Evolutionary conservation across 2,329 filamentous ascomycete genomes (phyloP).

Genomic region (Trichoderma guizhouense): DNA sequence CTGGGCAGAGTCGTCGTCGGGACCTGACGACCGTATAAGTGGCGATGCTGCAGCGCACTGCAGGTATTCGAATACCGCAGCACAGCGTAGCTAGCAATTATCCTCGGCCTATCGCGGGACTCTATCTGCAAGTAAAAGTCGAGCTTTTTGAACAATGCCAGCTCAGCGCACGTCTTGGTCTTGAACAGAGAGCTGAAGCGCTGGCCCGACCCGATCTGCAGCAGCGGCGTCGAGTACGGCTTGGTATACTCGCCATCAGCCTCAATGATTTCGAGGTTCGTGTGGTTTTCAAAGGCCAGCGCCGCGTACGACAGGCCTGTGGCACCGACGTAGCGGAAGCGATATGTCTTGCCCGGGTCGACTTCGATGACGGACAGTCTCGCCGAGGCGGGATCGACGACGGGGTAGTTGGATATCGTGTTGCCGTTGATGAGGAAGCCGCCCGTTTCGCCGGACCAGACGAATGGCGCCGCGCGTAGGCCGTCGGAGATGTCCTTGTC

Average conservation of each 20-base stretch:
- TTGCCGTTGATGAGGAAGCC: constrained; percentile 25
- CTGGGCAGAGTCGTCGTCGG: constrained; percentile 10
- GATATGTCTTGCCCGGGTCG: constrained; percentile 57
- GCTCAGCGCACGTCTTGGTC: constrained; percentile 40
- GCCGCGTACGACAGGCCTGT: constrained; percentile 53
- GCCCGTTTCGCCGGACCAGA: constrained; percentile 57
- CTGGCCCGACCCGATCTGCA: constrained; percentile 58
- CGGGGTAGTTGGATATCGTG: constrained; percentile 31
- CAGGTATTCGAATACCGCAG: constrained; percentile 39
- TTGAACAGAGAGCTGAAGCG: constrained; percentile 57
- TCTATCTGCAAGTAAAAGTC: constrained; percentile 48
- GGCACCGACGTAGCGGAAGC: constrained; percentile 57
- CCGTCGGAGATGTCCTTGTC: constrained; percentile 51
- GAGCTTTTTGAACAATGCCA: constrained; percentile 24
- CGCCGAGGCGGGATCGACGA: constrained; percentile 15
- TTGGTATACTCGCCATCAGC: constrained; percentile 57
- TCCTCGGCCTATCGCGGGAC: constrained; percentile 46
- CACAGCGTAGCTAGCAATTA: constrained; percentile 47
- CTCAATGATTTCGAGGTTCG: constrained; percentile 55
- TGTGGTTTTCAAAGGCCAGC: constrained; percentile 55
- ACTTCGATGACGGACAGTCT: constrained; percentile 53
- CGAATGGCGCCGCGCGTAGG: constrained; percentile 47
- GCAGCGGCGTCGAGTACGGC: constrained; percentile 42
- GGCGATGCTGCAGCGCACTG: not conserved
- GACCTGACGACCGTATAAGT: not conserved